Evolutionary conservation across 768 basidiomycete species (phyloP), one percentile per base, ranked within the genome.

Genomic region (Leccinum rimulosum): DNA sequence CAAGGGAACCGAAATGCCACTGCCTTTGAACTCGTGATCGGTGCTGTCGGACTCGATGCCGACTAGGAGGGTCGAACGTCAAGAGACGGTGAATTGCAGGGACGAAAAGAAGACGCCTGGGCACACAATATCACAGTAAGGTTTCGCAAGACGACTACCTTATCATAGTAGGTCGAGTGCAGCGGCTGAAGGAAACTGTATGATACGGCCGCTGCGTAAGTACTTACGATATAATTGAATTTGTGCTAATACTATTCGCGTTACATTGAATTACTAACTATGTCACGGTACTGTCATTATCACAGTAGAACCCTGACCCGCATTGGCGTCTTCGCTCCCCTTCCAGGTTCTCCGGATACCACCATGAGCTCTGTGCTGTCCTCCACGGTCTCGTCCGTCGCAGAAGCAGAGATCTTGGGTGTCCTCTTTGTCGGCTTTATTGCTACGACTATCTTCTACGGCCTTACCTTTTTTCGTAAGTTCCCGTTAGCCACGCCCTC

Each of bases 401-500:
- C 58, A 28, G 72, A 70, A 57, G 17, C 62, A 8, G 67, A 72
- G 57, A 75, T 69, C 14, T 50, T 73, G 30, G 53, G 60, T 25
- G 56, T 62, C 19, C 54, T 73, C 38, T 73, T 72, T 51, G 5
- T 67, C 25, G 72, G 73, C 5, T 73, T 73, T 48, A 63, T 68
- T 10, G 56, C 58, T 6, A 57, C 72, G 6, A 67, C 64, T 2
- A 58, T 70, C 1, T 58, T 73, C 14, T 75, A 73, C n/a, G 73
- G 72, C 33, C 62, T 73, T 36, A 73, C 73, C 28, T 74, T 73
- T 56, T 73, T 73, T 60, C 73, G 72, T 69, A 53, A 7, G 71
- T 65, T 22, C n/a, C 50, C 4, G 17, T 12, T 17, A 3, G 4
- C 8, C 27, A 30, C 12, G 6, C 30, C 17, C 55, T 31, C 17